Percentiles rank a stretch among this genome's conserved stretches.
These are phyloP conservation scores for Colletotrichum liaoningense DNA, from an alignment of 2,329 filamentous ascomycete genomes.

Conservation along the genomic window DNA sequence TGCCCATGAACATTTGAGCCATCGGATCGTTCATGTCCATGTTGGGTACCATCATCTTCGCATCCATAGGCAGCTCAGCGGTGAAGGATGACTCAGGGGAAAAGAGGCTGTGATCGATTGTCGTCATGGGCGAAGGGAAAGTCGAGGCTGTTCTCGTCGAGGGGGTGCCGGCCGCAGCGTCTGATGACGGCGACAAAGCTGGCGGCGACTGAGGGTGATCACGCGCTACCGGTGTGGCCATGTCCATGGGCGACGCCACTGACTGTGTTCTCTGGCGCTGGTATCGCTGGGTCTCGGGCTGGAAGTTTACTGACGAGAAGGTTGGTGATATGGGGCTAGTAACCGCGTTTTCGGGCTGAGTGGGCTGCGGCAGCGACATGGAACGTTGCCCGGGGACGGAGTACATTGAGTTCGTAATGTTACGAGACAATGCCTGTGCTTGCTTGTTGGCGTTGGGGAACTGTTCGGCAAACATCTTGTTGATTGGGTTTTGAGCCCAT, in stretches of 20 bases:
- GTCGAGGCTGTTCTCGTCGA: conserved; percentile 40
- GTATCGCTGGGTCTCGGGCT: conserved; percentile 38
- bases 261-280: conserved; percentile 16
- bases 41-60: conserved; percentile 53
- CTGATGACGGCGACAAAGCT: conserved; percentile 42
- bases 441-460: conserved; percentile 54
- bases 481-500: conserved; percentile 58
- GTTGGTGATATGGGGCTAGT: conserved; percentile 20
- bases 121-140: conserved; percentile 38
- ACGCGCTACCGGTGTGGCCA: conserved; percentile 31
- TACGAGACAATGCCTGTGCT: conserved; percentile 40
- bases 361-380: conserved; percentile 2
- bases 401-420: conserved; percentile 35
- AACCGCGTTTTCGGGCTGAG: not conserved
- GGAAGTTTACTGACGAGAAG: conserved; percentile 28
- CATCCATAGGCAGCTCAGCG: conserved; percentile 53
- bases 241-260: conserved; percentile 33
- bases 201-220: conserved; percentile 41
- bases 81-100: conserved; percentile 52
- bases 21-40: conserved; percentile 44
- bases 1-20: conserved; percentile 31
- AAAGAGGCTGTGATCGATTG: conserved; percentile 40
- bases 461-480: conserved; percentile 57
- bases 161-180: conserved; percentile 13
- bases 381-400: conserved; percentile 1